phyloP scores from a whole-genome alignment of 2,329 filamentous ascomycete species.

The Ustilaginoidea virens region DNA sequence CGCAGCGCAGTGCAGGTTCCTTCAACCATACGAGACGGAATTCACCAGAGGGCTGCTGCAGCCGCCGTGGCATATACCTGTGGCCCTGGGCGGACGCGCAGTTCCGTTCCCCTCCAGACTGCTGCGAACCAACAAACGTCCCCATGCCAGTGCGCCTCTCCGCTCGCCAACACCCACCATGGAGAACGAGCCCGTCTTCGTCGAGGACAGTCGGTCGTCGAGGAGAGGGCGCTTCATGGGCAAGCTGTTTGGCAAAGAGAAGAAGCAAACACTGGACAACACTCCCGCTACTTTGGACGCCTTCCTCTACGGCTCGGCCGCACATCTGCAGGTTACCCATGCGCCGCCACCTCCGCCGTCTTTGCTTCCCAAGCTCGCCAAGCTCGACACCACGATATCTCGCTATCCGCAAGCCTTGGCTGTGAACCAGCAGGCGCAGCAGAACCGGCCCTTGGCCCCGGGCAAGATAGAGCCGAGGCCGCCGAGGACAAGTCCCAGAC shows the following conservation, averaged over 20 bases:
- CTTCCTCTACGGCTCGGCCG: slow-evolving; percentile 41
- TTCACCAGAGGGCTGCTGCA: no score
- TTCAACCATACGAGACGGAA: no score
- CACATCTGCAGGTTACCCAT: slow-evolving; percentile 38
- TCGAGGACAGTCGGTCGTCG: slow-evolving; percentile 25
- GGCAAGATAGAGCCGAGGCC: slow-evolving; percentile 25
- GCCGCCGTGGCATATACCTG: no score
- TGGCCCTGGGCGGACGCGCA: slow-evolving; percentile 2
- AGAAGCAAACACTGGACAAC: slow-evolving; percentile 14
- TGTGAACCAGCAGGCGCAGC: slow-evolving; percentile 26
- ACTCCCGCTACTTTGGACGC: slow-evolving; percentile 36
- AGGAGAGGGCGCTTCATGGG: slow-evolving; percentile 45
- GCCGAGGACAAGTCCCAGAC: slow-evolving; percentile 27
- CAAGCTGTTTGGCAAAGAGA: slow-evolving; percentile 40
- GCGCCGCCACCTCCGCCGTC: slow-evolving; percentile 27
- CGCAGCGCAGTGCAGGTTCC: no score
- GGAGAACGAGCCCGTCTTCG: slow-evolving; percentile 28
- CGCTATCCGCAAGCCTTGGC: slow-evolving; percentile 39
- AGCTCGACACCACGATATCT: slow-evolving; percentile 40
- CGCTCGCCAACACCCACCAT: slow-evolving; percentile 16
- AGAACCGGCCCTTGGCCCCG: slow-evolving; percentile 25
- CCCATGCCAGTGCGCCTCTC: slow-evolving; percentile 17
- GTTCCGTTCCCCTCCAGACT: no score
- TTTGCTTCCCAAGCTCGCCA: slow-evolving; percentile 32
- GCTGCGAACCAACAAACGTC: no score